Conservation (phyloP, 192 early-diverging fungal genomes). For the Podila epicladia region DNA sequence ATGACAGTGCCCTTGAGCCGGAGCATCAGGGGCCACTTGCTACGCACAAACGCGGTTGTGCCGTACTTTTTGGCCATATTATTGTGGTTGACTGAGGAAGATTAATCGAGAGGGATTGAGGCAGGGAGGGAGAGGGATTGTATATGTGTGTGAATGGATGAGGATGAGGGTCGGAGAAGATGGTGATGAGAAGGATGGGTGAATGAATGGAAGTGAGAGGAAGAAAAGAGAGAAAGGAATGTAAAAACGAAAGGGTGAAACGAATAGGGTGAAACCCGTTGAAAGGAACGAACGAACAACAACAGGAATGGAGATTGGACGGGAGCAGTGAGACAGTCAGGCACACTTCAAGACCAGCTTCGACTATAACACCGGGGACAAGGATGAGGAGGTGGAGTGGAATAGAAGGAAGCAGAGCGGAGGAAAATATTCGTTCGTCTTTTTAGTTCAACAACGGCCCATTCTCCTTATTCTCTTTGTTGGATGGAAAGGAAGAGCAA, state of each 20-base stretch:
- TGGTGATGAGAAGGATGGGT: neutral
- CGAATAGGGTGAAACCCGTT: slow-evolving; percentile 1
- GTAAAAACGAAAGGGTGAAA: neutral
- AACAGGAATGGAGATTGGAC: neutral
- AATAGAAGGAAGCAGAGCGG: neutral
- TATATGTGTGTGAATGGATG: neutral
- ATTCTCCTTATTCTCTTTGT: too few relatives aligned
- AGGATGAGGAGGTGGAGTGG: neutral
- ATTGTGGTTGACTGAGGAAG: neutral
- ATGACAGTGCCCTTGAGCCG: slow-evolving; percentile 25
- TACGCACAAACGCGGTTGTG: slow-evolving; percentile 4
- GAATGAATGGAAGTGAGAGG: neutral
- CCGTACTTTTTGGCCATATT: slow-evolving; percentile 13
- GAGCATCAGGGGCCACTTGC: slow-evolving; percentile 23
- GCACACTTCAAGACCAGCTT: too few relatives aligned
- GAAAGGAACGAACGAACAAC: neutral
- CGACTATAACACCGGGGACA: too few relatives aligned
- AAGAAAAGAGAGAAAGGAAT: neutral
- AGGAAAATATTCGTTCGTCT: neutral
- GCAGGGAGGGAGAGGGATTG: neutral
- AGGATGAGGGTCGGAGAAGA: neutral
- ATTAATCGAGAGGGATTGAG: neutral
- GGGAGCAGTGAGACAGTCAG: neutral
- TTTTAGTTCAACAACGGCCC: neutral
- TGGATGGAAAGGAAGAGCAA: too few relatives aligned